Conservation (phyloP, 768 basidiomycete genomes). For the Podaxis sp. region DNA sequence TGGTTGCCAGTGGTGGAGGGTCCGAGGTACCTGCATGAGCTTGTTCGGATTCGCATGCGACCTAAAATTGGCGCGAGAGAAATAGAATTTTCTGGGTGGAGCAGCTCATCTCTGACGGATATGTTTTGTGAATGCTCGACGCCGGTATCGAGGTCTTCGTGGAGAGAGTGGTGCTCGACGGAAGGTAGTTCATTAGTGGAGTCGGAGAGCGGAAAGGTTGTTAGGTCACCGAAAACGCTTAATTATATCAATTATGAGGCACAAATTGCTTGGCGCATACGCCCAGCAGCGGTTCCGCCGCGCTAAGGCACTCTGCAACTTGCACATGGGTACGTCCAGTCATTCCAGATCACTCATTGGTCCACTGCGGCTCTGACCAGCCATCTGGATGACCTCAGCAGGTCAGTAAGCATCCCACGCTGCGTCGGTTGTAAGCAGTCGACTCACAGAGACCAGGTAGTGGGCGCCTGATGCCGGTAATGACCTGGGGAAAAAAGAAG, state of each 20-base stretch:
- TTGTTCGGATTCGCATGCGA: background rate
- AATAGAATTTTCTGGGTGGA: background rate
- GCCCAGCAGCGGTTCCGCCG: background rate
- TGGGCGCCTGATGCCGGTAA: background rate
- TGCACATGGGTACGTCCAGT: background rate
- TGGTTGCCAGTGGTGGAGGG: background rate
- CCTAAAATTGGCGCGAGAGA: background rate
- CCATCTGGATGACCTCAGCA: background rate
- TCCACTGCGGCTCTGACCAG: background rate
- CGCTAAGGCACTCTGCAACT: background rate
- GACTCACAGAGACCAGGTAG: background rate
- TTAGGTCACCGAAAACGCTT: background rate
- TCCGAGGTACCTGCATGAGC: background rate
- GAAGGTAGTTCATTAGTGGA: background rate
- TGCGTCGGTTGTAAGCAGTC: background rate
- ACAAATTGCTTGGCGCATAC: background rate
- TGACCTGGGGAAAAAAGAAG: background rate
- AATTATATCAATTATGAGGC: background rate
- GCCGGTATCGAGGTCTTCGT: background rate
- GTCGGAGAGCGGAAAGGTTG: background rate
- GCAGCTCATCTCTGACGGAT: background rate
- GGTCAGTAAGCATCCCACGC: constrained; percentile 7
- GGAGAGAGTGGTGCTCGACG: background rate
- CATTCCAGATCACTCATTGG: constrained; percentile 6
- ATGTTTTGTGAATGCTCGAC: background rate